A percentile compares a stretch with the other conserved stretches of the same genome.
Evolutionary conservation across 1,284 basidiomycete genomes (phyloP).

Genomic region (Heterobasidion annosum): DNA sequence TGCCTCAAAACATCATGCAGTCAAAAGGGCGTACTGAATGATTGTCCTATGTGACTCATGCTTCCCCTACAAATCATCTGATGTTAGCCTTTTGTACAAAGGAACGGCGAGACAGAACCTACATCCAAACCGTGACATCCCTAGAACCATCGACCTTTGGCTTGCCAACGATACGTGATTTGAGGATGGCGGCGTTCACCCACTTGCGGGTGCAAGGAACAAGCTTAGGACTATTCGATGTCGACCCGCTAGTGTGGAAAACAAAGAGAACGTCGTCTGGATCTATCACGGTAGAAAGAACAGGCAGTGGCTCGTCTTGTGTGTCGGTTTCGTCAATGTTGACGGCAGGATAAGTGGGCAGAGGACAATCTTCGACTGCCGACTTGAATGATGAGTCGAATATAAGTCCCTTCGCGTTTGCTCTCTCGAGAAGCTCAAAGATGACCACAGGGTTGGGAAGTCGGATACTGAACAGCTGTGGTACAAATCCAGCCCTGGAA

Average conservation of each 20-base stretch:
- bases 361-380: slow-evolving; percentile 27
- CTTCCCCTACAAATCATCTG: slow-evolving; percentile 40
- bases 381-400: slow-evolving; percentile 40
- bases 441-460: slow-evolving; percentile 61
- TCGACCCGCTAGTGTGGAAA: slow-evolving; percentile 70
- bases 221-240: slow-evolving; percentile 66
- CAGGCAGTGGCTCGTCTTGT: slow-evolving; percentile 31
- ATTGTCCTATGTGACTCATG: slow-evolving; percentile 64
- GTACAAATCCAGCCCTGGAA: slow-evolving; percentile 62
- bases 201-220: slow-evolving; percentile 58
- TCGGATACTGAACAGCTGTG: slow-evolving; percentile 63
- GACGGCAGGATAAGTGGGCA: slow-evolving; percentile 39
- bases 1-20: slow-evolving; percentile 1
- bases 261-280: slow-evolving; percentile 45
- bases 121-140: slow-evolving; percentile 66
- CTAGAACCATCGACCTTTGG: slow-evolving; percentile 41
- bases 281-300: slow-evolving; percentile 26
- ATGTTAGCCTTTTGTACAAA: slow-evolving; percentile 14
- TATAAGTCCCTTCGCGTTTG: slow-evolving; percentile 51
- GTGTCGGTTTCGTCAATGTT: slow-evolving; percentile 27
- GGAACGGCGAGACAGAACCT: slow-evolving; percentile 21
- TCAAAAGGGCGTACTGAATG: slow-evolving; percentile 35
- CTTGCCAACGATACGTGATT: slow-evolving; percentile 41
- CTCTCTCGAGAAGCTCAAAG: slow-evolving; percentile 49
- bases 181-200: slow-evolving; percentile 45